Conservation (phyloP, 371 early-diverging fungal genomes). For the Circinella umbellata region DNA sequence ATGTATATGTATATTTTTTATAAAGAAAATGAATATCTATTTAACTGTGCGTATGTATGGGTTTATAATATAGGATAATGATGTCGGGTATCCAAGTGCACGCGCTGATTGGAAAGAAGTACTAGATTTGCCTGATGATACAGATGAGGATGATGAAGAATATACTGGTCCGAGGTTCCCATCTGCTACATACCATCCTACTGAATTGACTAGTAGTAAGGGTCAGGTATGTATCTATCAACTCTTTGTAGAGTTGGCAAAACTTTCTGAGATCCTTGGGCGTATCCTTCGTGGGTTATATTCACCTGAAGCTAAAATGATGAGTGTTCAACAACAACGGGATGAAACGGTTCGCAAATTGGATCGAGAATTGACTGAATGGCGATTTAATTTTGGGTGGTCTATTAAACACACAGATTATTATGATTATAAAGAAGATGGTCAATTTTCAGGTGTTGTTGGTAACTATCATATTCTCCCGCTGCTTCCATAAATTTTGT, state of each 20-base stretch:
- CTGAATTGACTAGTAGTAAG: slow-evolving; percentile 7
- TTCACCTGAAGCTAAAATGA: slow-evolving; percentile 46
- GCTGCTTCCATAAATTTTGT: no score
- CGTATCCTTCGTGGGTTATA: slow-evolving; percentile 47
- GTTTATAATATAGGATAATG: slow-evolving; percentile 32
- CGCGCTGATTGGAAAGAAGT: slow-evolving; percentile 44
- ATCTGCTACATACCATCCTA: slow-evolving; percentile 37
- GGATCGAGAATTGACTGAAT: slow-evolving; percentile 49
- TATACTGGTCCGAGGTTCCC: slow-evolving; percentile 35
- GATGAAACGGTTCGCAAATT: slow-evolving; percentile 46
- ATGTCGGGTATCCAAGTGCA: slow-evolving; percentile 45
- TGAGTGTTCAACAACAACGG: slow-evolving; percentile 44
- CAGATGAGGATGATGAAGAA: slow-evolving; percentile 22
- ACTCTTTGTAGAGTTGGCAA: slow-evolving; percentile 46
- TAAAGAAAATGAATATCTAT: no score
- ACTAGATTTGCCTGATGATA: slow-evolving; percentile 37
- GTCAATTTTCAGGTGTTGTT: slow-evolving; percentile 44
- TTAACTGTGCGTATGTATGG: no score
- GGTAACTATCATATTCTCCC: slow-evolving; percentile 23
- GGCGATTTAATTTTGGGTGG: slow-evolving; percentile 49
- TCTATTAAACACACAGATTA: slow-evolving; percentile 38
- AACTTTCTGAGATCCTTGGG: slow-evolving; percentile 50
- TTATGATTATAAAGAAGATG: slow-evolving; percentile 43
- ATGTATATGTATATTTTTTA: no score
- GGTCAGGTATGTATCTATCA: slow-evolving; percentile 42